Evolutionary conservation across 441 rosid species (phyloP), one percentile per base, ranked within the genome.

Genomic region (Sinapis alba): DNA sequence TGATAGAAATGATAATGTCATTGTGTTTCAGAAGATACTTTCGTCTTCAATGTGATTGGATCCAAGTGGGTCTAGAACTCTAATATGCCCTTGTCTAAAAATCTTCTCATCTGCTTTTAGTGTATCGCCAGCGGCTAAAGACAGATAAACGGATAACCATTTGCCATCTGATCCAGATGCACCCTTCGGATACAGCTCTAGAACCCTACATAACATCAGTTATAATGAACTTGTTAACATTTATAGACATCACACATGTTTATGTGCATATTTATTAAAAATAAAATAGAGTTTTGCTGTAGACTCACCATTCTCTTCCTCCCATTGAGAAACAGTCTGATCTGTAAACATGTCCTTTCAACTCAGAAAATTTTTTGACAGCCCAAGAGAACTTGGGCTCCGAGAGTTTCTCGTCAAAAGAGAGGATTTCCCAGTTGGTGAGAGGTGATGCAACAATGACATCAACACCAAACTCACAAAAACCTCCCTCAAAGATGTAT

Each of bases 381-480:
- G 11, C 32, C 59, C 61, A 71, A 0, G 68, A 27, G 34, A 71
- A 71, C 20, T 60, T 47, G 32, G 60, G 75, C 2, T 13, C 0
- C 32, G 1, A 0, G 21, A 28, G 7, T 30, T 43, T 62, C 11
- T 28, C 61, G 13, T 28, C 45, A 45, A 62, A 61, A n/a, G 68
- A 60, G 11, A 30, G 15, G 19, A 50, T 18, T 62, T 71, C 68
- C 58, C 75, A 71, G 23, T 18, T 50, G 56, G 56, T 50, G 23
- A 50, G 9, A 0, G 71, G 65, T 5, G 65, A 16, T 65, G 60
- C 32, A 56, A 65, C 78, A 30, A 47, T 13, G 66, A 74, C 72
- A 67, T 66, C 72, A 67, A 74, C 78, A 66, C 72, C 72, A 66
- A 74, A 74, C 60, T 65, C 78, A 5, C 72, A 74, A 10, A 66